These are phyloP conservation scores for Dictyostelium intermedium DNA, from an alignment of 78 protist species.

Conservation along the genomic window DNA sequence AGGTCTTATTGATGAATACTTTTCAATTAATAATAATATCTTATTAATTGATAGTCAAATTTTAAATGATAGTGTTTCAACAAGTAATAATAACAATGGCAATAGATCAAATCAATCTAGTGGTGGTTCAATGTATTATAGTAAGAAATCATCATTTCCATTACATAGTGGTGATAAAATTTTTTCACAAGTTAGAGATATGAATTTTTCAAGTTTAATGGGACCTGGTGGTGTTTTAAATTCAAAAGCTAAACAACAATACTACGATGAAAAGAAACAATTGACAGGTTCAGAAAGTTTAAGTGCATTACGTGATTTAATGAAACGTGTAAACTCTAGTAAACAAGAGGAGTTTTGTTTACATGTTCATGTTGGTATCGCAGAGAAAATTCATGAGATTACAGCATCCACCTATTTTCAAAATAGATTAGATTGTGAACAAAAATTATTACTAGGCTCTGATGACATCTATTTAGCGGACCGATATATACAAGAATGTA, in stretches of 20 bases:
- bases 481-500: conserved; percentile 82
- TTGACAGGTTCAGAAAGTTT: conserved; percentile 58
- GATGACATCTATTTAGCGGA: not conserved
- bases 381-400: conserved; percentile 32
- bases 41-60: not conserved
- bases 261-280: conserved; percentile 47
- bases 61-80: not conserved
- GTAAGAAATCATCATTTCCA: conserved; percentile 13
- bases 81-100: not conserved
- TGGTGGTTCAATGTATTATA: not conserved
- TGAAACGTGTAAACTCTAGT: conserved; percentile 51
- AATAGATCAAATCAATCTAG: not conserved
- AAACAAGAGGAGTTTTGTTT: conserved; percentile 41
- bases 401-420: conserved; percentile 32
- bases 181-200: conserved; percentile 69
- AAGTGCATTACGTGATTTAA: conserved; percentile 56
- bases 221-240: conserved; percentile 66
- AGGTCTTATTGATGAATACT: conserved; percentile 95
- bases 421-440: conserved; percentile 72
- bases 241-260: conserved; percentile 43
- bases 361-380: conserved; percentile 41
- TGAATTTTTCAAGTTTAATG: conserved; percentile 76
- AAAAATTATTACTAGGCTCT: not conserved
- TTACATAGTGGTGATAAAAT: conserved; percentile 29
- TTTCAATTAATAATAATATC: conserved; percentile 75